Evolutionary conservation across 108 stramenopile genomes (phyloP).

Genomic region (Cyclotella baltica): DNA sequence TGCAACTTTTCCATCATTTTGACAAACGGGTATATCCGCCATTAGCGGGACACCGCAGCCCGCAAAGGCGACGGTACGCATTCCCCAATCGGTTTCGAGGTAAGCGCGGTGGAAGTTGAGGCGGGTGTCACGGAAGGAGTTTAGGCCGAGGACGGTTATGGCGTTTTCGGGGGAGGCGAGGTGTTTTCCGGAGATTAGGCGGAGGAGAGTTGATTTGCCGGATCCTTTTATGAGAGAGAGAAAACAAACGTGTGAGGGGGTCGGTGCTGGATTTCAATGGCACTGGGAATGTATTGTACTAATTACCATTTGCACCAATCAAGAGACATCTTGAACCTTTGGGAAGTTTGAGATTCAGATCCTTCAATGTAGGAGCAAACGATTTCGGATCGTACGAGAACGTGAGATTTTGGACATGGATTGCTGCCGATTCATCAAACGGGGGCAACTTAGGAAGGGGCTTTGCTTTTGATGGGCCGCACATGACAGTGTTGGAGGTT

Average conservation of each 20-base stretch:
- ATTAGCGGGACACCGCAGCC: slow-evolving; percentile 86
- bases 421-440: slow-evolving; percentile 69
- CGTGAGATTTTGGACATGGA: slow-evolving; percentile 71
- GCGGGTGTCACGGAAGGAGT: slow-evolving; percentile 94
- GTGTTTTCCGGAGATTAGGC: slow-evolving; percentile 93
- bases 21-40: slow-evolving; percentile 94
- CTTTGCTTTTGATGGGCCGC: slow-evolving; percentile 45
- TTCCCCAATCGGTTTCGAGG: slow-evolving; percentile 97
- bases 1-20: slow-evolving; percentile 98
- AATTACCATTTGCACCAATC: slow-evolving; percentile 84
- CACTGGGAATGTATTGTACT: not conserved
- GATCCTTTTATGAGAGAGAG: slow-evolving; percentile 27
- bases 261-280: not conserved
- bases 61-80: slow-evolving; percentile 98
- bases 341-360: slow-evolving; percentile 70
- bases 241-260: not conserved
- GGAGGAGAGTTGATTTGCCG: slow-evolving; percentile 94
- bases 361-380: slow-evolving; percentile 53
- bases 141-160: slow-evolving; percentile 86
- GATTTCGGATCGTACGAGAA: slow-evolving; percentile 74
- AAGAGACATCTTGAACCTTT: slow-evolving; percentile 85
- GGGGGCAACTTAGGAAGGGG: slow-evolving; percentile 73
- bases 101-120: slow-evolving; percentile 94
- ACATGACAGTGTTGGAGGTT: not conserved
- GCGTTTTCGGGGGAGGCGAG: slow-evolving; percentile 71